Base-by-base conservation (phyloP, 768 basidiomycete genomes). In the Bullera alba region DNA sequence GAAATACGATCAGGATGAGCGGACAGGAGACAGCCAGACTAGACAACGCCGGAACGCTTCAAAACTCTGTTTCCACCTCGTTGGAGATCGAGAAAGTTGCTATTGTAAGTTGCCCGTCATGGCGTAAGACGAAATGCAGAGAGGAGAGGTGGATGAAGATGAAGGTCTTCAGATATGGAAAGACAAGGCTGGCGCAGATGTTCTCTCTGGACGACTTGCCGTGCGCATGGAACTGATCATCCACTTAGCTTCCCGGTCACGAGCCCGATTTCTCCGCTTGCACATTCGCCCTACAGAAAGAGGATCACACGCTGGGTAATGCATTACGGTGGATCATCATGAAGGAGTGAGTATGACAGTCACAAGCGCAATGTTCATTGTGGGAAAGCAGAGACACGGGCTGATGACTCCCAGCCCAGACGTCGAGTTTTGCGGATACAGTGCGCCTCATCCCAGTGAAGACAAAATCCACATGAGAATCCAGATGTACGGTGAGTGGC, bases 361-460 rank as follows among this genome's bases (percentile, higher is more conserved):
- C 6, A 15, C 15, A 10, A 5, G n/a, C 10, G 26, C 4, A 34
- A 10, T 17, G 19, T 17, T 5, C 35, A n/a, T n/a, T n/a, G n/a
- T n/a, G n/a, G n/a, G n/a, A n/a, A n/a, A n/a, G n/a, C 34, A 15
- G 32, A 39, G 15, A 27, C 17, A 23, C 1, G 26, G 28, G 17
- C 39, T 25, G 29, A 19, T 17, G 32, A 2, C 50, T 50, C 22
- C 16, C 64, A 96, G 93, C 69, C 88, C 93, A 5, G 90, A 88
- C 61, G 93, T 96, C 32, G 90, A 95, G 74, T 96, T 97, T 69
- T 97, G 95, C 69, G 95, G 95, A 26, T 97, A 97, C 78, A 88
- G 86, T 61, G 85, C 80, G 28, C 95, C 95, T 2, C 95, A 97
- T 76, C 95, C 95, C 2, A 95, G 93, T 8, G 95, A 99, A 76